Conservation (phyloP, 1,139 yeast species). For the Candida dubliniensis region DNA sequence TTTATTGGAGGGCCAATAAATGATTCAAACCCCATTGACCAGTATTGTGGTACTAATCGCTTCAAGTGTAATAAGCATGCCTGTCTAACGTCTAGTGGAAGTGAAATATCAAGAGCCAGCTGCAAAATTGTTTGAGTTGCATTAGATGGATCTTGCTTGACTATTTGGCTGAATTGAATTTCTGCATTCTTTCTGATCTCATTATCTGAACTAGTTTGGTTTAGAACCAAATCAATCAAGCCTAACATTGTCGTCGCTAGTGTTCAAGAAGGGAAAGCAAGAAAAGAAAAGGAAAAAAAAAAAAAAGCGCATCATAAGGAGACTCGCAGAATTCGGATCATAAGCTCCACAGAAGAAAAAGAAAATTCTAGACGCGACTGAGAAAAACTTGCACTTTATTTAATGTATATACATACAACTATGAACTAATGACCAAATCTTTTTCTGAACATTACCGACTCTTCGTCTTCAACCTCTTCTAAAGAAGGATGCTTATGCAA, state of each 20-base stretch:
- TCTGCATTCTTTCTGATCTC: slow-evolving; percentile 36
- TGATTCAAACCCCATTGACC: slow-evolving; percentile 86
- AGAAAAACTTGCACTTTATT: too few species aligned
- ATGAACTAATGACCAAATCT: slow-evolving; percentile 31
- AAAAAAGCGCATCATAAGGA: background rate
- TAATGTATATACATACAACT: background rate
- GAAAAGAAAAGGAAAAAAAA: background rate
- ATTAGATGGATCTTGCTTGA: slow-evolving; percentile 31
- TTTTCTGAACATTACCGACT: slow-evolving; percentile 42
- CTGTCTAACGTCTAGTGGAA: slow-evolving; percentile 49
- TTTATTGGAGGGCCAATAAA: slow-evolving; percentile 67
- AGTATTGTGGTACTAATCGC: slow-evolving; percentile 65
- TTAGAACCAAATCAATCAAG: slow-evolving; percentile 22
- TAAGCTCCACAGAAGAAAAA: background rate
- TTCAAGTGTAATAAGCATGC: slow-evolving; percentile 70
- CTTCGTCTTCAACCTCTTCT: slow-evolving; percentile 49
- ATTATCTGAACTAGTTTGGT: slow-evolving; percentile 42
- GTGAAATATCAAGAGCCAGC: slow-evolving; percentile 21
- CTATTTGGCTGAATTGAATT: slow-evolving; percentile 28
- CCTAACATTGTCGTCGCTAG: slow-evolving; percentile 11
- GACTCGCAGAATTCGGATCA: too few species aligned
- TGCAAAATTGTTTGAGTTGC: slow-evolving; percentile 31
- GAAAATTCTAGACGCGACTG: background rate
- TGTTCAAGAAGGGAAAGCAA: background rate
- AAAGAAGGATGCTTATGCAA: slow-evolving; percentile 26